Base-by-base conservation (phyloP, 2,329 filamentous ascomycete species). In the Drechslerella stenobrocha region DNA sequence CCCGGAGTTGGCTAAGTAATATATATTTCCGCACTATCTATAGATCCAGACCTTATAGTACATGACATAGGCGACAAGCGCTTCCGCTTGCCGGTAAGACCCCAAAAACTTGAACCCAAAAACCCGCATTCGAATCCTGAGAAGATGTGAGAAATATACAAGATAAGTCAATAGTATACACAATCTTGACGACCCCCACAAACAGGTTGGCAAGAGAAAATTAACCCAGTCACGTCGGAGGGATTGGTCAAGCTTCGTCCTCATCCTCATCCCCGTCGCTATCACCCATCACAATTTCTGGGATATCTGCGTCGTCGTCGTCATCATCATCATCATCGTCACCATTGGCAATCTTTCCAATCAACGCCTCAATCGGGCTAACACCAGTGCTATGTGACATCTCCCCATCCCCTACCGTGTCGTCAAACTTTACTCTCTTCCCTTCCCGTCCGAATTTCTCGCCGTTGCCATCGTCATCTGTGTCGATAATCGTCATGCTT, bases 271-370 rank as follows among this genome's bases (percentile, higher is more conserved):
- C 37, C 7, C 63, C 64, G 40, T 58, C 58, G 26, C 58, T 63
- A 37, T 58, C 60, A 6, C 52, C 64, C 64, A 69, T 69, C n/a
- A 63, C 52, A 34, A 69, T 69, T 47, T 69, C 64, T 1, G 64
- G 64, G n/a, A 69, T 69, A 13, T 67, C 61, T 18, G 22, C 58
- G 15, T 55, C 56, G 15, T 61, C 56, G 20, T 61, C 57, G 18
- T 67, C 61, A 11, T 46, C 50, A 22, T 56, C 64, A 7, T 55
- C 58, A 2, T 37, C 58, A 18, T 56, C 45, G 9, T 37, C 30
- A 8, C 11, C 45, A 11, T 3, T n/a, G n/a, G n/a, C 11, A n/a
- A 9, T 30, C 13, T 40, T 26, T 3, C 30, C 40, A 45, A 46
- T 20, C 26, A 52, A n/a, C 4, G 47, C 28, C 2, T 48, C 28